Evolutionary conservation across 2,329 filamentous ascomycete species (phyloP), one percentile per base, ranked within the genome.

Genomic region (Coniella lustricola): DNA sequence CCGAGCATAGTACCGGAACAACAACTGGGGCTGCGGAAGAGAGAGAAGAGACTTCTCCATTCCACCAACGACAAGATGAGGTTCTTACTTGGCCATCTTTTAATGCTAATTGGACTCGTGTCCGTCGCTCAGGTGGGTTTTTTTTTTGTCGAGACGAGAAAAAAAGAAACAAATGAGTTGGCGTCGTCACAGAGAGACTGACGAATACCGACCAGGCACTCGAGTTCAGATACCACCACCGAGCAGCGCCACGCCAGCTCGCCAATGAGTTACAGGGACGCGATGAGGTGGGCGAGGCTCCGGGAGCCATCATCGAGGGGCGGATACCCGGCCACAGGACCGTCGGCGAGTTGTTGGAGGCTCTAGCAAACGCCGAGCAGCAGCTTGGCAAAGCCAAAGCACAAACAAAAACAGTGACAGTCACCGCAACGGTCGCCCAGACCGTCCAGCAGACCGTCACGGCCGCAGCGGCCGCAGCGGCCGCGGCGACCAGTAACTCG

Each of bases 11-110:
- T 49, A 39, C 18, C 18, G 25, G 35, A 17, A 46, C 36, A 16
- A 42, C 14, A 38, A 18, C 35, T 42, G 25, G 37, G n/a, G n/a
- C n/a, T n/a, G n/a, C n/a, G n/a, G n/a, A 22, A 38, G 38, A 32
- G 48, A 32, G 41, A 40, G 37, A 31, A 37, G 44, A 33, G 22
- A 32, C 47, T 43, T 44, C 35, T 10, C 40, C 25, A n/a, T 29
- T 38, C 31, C 43, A 44, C 43, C 47, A 39, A 47, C 39, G 42
- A 37, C 39, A 52, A 46, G 22, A 52, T 52, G 50, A 52, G 20
- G 37, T 12, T 44, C 12, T 36, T 41, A 25, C 2, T 44, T 37
- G 35, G 41, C 35, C 37, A 47, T 36, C 7, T 52, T 18, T 40
- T 52, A 35, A 34, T 50, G 33, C 36, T 50, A 52, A 47, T 50